Evolutionary conservation across 345 rosid genomes (phyloP).

Genomic region (Rhodamnia argentea): DNA sequence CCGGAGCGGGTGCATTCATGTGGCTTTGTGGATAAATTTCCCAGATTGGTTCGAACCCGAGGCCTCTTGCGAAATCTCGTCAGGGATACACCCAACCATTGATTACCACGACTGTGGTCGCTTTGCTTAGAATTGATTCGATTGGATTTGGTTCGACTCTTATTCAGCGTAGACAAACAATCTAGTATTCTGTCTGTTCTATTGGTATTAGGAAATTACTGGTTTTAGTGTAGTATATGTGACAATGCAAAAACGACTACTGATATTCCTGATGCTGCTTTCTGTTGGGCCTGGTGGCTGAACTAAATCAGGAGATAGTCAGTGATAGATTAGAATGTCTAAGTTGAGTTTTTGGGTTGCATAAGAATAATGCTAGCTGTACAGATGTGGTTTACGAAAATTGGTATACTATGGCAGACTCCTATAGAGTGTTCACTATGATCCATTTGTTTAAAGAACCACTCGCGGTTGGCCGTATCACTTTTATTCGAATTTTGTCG

Average conservation of each 20-base stretch:
- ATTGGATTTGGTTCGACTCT: background rate
- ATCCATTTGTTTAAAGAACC: background rate
- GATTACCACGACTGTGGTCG: background rate
- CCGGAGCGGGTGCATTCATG: fast-evolving
- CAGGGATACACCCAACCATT: background rate
- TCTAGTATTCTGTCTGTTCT: background rate
- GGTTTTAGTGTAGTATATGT: background rate
- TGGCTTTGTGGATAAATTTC: background rate
- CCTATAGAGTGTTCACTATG: background rate
- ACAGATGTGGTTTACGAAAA: background rate
- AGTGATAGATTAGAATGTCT: background rate
- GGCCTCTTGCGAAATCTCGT: background rate
- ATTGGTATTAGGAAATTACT: background rate
- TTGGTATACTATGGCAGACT: background rate
- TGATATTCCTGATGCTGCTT: background rate
- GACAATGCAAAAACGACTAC: background rate
- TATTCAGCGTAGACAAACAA: background rate
- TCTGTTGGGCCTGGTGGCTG: background rate
- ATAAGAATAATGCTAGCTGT: background rate
- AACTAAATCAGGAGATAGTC: background rate
- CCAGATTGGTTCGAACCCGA: background rate
- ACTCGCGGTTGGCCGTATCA: background rate
- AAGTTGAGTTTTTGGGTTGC: background rate
- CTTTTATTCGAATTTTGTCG: background rate
- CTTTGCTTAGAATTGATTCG: background rate